Base-by-base conservation (phyloP, 1,284 basidiomycete species). In the Leccinum subrobustum region DNA sequence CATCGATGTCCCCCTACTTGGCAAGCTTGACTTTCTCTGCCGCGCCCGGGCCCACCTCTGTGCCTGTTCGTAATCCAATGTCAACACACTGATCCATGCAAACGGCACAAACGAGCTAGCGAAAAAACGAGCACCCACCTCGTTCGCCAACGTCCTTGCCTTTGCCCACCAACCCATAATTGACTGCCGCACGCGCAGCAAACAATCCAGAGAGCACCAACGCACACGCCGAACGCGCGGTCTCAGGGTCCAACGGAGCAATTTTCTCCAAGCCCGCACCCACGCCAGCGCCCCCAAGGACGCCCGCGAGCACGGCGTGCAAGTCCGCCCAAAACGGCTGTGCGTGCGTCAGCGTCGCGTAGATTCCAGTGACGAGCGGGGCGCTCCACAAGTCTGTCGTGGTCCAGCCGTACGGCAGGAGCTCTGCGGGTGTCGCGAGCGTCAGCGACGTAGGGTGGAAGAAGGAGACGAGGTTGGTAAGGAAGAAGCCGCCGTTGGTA, bases 371-470 rank as follows among this genome's bases (percentile, higher is more conserved):
- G 66, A 84, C 75, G 65, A 84, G 76, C 42, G 85, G 89, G 35
- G 90, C 89, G 75, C 83, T 84, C 90, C 90, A 92, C 31, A 92
- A 71, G 68, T 92, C 89, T 0, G 81, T 80, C 25, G 84, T 84
- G 20, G 86, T 87, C 90, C 89, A 92, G 4, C 89, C 90, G 63
- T 88, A 89, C 0, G 87, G 80, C 55, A 80, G 79, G 9, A 92
- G 77, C 68, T 91, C 89, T 1, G 83, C 78, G 3, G 90, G 90
- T 0, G 89, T 91, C 48, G 84, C 78, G 18, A 91, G 70, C 6
- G 82, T 67, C 60, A 89, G 76, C 0, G 86, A 76, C 14, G 84
- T 85, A 0, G 89, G 89, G 57, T 84, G 79, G 54, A 91, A 78
- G 74, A 91, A 83, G 39, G 88, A 89, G 72, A 87, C 79, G 56